These are phyloP conservation scores for Glycine latifolia DNA, from an alignment of 306 rosid genomes.

Conservation along the genomic window DNA sequence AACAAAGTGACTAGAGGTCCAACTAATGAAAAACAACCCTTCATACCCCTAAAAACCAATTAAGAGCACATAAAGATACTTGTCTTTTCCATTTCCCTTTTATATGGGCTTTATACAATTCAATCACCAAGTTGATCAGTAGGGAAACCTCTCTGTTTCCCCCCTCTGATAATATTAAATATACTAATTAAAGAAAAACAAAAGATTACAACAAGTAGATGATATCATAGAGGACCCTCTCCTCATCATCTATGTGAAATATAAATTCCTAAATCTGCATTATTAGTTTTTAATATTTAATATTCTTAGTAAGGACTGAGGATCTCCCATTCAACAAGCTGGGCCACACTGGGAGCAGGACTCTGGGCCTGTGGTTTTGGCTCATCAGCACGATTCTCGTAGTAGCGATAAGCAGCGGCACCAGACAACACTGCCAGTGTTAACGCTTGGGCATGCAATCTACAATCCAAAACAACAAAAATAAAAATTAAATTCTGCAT, in stretches of 20 bases:
- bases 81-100: background rate
- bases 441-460: constrained; percentile 89
- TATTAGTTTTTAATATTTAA: background rate
- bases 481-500: background rate
- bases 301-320: constrained; percentile 22
- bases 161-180: background rate
- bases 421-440: constrained; percentile 76
- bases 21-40: background rate
- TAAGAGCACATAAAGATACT: background rate
- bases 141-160: background rate
- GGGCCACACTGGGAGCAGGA: too few relatives aligned
- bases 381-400: too few relatives aligned
- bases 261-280: background rate
- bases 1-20: background rate
- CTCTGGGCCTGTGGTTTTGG: background rate
- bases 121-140: background rate
- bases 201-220: too few relatives aligned
- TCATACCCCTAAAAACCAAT: too few relatives aligned
- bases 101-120: background rate
- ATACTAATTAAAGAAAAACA: too few relatives aligned
- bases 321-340: constrained; percentile 18
- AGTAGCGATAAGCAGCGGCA: constrained; percentile 63
- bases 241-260: too few relatives aligned
- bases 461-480: background rate
- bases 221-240: too few relatives aligned